phyloP scores from a whole-genome alignment of 495 filamentous ascomycete genomes.

The Annulohypoxylon maeteangense region DNA sequence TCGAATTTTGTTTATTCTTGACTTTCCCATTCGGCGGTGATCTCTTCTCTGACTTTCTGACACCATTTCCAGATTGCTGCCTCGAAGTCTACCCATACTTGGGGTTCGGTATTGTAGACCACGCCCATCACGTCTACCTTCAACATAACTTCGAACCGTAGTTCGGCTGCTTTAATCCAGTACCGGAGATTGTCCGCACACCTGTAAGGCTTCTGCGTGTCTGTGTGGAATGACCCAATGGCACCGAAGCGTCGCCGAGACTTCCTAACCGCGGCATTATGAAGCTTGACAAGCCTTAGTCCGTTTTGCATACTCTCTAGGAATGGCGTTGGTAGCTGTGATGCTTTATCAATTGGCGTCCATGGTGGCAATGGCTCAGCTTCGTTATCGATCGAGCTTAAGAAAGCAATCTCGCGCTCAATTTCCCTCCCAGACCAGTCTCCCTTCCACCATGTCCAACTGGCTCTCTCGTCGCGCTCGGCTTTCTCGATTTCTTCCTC shows the following conservation, averaged over 20 bases:
- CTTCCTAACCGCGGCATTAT: slow-evolving; percentile 86
- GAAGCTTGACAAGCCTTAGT: slow-evolving; percentile 81
- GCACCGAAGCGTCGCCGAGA: slow-evolving; percentile 90
- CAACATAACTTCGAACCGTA: slow-evolving; percentile 90
- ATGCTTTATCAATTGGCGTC: slow-evolving; percentile 66
- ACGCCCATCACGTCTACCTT: slow-evolving; percentile 88
- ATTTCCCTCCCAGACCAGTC: slow-evolving; percentile 82
- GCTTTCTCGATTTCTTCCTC: slow-evolving; percentile 80
- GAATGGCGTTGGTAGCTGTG: slow-evolving; percentile 76
- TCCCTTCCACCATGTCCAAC: slow-evolving; percentile 81
- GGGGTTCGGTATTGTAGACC: slow-evolving; percentile 71
- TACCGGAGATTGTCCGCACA: slow-evolving; percentile 91
- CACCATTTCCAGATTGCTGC: slow-evolving; percentile 83
- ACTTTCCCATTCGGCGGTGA: slow-evolving; percentile 59
- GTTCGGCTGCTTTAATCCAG: slow-evolving; percentile 95
- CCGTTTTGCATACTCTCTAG: slow-evolving; percentile 79
- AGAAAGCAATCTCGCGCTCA: slow-evolving; percentile 86
- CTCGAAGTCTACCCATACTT: slow-evolving; percentile 83
- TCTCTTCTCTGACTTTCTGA: slow-evolving; percentile 77
- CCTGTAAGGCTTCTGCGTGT: slow-evolving; percentile 93
- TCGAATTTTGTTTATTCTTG: slow-evolving; percentile 1
- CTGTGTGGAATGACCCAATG: slow-evolving; percentile 86
- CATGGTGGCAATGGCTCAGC: slow-evolving; percentile 72
- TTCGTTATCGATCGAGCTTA: slow-evolving; percentile 66
- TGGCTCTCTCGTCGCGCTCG: slow-evolving; percentile 74